Base-by-base conservation (phyloP, 768 basidiomycete genomes). In the Suillus alpinus region DNA sequence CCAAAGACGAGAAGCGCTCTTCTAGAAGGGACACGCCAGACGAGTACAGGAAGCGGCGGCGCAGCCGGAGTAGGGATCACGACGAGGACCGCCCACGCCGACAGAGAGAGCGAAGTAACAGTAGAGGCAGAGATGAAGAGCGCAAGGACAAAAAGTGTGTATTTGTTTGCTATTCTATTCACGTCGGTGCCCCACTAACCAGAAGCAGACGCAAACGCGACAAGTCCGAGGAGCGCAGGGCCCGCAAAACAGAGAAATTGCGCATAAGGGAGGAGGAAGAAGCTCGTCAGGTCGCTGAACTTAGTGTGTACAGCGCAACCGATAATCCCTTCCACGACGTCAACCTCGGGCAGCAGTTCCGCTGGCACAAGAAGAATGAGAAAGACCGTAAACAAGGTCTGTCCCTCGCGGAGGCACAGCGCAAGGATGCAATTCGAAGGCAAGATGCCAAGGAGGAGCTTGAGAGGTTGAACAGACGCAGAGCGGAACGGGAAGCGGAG, bases 301-400 rank as follows among this genome's bases (percentile, higher is more conserved):
- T 98, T 46, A 95, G 94, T 65, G 90, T 97, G 65, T 98, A 98
- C 79, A 95, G 94, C 66, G 92, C 95, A 51, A 87, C 88, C 13
- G 95, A 98, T 80, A 99, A 98, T 70, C 97, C 97, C 0, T 99
- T 98, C 80, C 94, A 97, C 76, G 97, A 98, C 68, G 88, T 93
- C 63, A 98, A 98, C 73, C 88, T 98, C 36, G 90, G 88, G 23
- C 93, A 98, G 71, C 94, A 95, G 72, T 99, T 99, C 75, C 87
- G 91, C 60, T 99, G 97, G 97, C 92, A 95, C 77, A 99, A 99
- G 82, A 99, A 99, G 79, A 85, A 87, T 31, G 97, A 99, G 73
- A 94, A 94, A 78, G 97, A 99, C 73, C 84, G 86, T 68, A 98
- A 96, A 76, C 77, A 86, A 62, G 97, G 97, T 1, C 69, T 98